Evolutionary conservation across 306 rosid species (phyloP), one percentile per base, ranked within the genome.

Genomic region (Coriaria nepalensis): DNA sequence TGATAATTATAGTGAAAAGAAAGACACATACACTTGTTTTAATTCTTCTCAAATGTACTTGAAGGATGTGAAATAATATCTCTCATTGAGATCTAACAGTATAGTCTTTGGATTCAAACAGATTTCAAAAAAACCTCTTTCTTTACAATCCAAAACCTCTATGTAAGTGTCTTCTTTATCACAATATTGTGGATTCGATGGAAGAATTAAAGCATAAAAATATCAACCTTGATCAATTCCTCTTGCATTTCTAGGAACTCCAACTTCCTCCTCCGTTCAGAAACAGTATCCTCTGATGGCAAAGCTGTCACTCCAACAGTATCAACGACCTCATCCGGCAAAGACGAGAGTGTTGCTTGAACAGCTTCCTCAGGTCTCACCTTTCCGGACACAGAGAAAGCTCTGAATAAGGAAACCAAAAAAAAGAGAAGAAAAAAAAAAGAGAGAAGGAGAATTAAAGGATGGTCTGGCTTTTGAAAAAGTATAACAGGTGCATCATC

Each of bases 241-340:
- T 88, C 97, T 70, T 88, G 93, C 95, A 76, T 84, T 66, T 60
- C 90, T 62, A 88, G 93, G 78, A 56, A 88, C 70, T 84, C 97
- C 77, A 84, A 59, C 54, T 88, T 88, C 80, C 97, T 84, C 73
- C 77, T 73, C 71, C 97, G 76, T 66, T 78, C 96, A 60, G 98
- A 77, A 11, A 90, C 81, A 63, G 94, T 79, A 59, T 84, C 94
- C 68, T 70, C 98, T 55, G 95, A 79, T 37, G 95, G 94, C 72
- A 85, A 72, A 36, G 95, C 72, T 0, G 95, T 85, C 59, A 79
- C 90, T 50, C 92, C 80, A 46, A 90, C 69, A 42, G 95, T 90
- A 70, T 79, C 98, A 45, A 86, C 95, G 63, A 90, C 92, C 73
- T 90, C 98, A 58, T 90, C 94, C 0, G 98, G 98, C 47, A 90